These are phyloP conservation scores for Rhodotorula sp. DNA, from an alignment of 1,284 basidiomycete species.

Conservation along the genomic window DNA sequence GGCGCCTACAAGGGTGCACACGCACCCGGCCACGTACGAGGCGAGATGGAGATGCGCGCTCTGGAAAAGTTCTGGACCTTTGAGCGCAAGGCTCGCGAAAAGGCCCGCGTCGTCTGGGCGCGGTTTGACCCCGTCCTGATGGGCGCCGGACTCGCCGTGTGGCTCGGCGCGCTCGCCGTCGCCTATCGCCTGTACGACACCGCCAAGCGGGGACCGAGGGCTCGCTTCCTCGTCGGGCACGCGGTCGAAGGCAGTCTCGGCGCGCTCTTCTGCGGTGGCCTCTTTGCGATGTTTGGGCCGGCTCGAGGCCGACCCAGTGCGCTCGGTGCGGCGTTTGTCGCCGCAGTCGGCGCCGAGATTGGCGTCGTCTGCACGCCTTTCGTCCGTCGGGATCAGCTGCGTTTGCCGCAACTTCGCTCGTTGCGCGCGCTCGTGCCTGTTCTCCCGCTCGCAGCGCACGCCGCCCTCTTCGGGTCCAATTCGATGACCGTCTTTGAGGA, in stretches of 20 bases:
- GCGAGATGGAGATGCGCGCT: constrained; percentile 30
- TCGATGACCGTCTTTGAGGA: constrained; percentile 98
- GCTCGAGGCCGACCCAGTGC: background rate
- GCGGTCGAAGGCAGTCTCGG: constrained; percentile 43
- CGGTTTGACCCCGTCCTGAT: constrained; percentile 84
- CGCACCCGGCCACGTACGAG: constrained; percentile 26
- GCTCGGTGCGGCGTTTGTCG: constrained; percentile 4
- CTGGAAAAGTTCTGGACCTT: constrained; percentile 36
- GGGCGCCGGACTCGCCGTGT: constrained; percentile 57
- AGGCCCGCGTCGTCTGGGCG: constrained; percentile 77
- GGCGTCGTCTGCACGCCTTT: constrained; percentile 45
- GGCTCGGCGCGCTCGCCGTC: constrained; percentile 49
- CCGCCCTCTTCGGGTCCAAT: constrained; percentile 62
- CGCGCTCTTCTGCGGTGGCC: constrained; percentile 37
- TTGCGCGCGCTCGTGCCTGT: constrained; percentile 11
- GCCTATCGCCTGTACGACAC: constrained; percentile 45
- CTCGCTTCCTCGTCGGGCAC: constrained; percentile 27
- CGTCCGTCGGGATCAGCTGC: background rate
- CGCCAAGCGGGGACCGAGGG: constrained; percentile 34
- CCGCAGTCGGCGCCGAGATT: constrained; percentile 46
- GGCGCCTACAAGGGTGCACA: constrained; percentile 36
- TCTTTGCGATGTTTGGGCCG: background rate
- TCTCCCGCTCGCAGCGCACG: constrained; percentile 36
- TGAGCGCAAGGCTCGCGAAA: constrained; percentile 26
- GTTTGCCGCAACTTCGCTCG: constrained; percentile 2